Conservation (phyloP, 306 rosid species). For the Sesbania bispinosa region DNA sequence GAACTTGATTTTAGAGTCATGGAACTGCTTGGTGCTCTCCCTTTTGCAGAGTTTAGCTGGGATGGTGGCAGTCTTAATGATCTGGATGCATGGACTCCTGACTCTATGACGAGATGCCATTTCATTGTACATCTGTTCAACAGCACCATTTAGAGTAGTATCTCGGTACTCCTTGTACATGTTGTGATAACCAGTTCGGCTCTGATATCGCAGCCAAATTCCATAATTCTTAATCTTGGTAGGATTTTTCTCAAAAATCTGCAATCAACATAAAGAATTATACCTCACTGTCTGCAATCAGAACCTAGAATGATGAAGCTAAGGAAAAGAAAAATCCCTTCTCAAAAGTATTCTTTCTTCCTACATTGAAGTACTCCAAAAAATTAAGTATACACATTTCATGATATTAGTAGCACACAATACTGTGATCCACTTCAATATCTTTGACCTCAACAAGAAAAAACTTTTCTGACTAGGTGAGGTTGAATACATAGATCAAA, state of each 20-base stretch:
- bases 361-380: not conserved
- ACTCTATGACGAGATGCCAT: slow-evolving; percentile 87
- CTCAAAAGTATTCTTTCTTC: not conserved
- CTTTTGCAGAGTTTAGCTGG: slow-evolving; percentile 82
- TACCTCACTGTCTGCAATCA: not conserved
- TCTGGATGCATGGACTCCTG: slow-evolving; percentile 76
- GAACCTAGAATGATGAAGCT: not conserved
- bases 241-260: slow-evolving; percentile 80
- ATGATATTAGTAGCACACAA: not conserved
- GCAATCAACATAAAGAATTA: slow-evolving; percentile 2
- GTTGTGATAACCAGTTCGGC: slow-evolving; percentile 84
- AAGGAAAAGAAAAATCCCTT: not conserved
- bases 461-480: not conserved
- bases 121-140: slow-evolving; percentile 71
- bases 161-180: slow-evolving; percentile 85
- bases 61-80: slow-evolving; percentile 77
- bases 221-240: slow-evolving; percentile 68
- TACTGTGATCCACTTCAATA: not conserved
- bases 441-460: no score
- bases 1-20: slow-evolving; percentile 77
- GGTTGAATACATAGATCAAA: not conserved
- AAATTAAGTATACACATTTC: not conserved
- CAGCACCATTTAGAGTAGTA: slow-evolving; percentile 74
- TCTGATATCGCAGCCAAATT: slow-evolving; percentile 82
- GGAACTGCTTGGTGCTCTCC: slow-evolving; percentile 80